Evolutionary conservation across 352 stramenopile species (phyloP).

Genomic region (Plasmopara viticola): DNA sequence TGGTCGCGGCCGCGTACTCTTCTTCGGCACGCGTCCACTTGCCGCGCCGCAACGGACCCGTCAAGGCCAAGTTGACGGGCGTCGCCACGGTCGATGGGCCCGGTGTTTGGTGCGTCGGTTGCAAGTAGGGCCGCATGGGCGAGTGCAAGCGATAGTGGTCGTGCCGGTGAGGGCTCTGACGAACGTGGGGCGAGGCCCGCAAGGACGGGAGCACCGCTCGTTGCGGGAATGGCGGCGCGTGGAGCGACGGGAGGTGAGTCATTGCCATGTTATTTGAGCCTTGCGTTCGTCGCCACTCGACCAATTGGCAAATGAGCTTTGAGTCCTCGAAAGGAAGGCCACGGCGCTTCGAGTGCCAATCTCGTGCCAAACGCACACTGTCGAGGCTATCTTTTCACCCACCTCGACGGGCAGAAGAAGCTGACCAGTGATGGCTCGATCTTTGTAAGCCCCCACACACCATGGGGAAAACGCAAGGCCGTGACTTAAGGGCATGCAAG

Average conservation of each 20-base stretch:
- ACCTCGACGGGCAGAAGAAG: slow-evolving; percentile 21
- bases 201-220: slow-evolving; percentile 21
- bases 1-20: slow-evolving; percentile 55
- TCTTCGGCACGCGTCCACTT: slow-evolving; percentile 71
- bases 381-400: slow-evolving; percentile 24
- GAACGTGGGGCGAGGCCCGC: slow-evolving; percentile 15
- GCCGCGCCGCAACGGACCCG: slow-evolving; percentile 45
- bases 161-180: neutral
- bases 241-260: slow-evolving; percentile 27
- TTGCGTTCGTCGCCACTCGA: slow-evolving; percentile 1
- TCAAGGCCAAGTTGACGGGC: slow-evolving; percentile 21
- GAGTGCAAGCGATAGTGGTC: too few relatives aligned
- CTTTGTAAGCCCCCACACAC: slow-evolving; percentile 16
- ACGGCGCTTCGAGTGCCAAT: slow-evolving; percentile 8
- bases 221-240: slow-evolving; percentile 9
- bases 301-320: slow-evolving; percentile 30
- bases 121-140: slow-evolving; percentile 9
- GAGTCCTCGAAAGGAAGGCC: slow-evolving; percentile 16
- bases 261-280: slow-evolving; percentile 17
- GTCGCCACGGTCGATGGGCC: neutral
- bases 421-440: slow-evolving; percentile 24
- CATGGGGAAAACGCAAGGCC: slow-evolving; percentile 20
- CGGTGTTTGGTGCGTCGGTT: slow-evolving; percentile 3
- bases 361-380: slow-evolving; percentile 14
- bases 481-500: slow-evolving; percentile 11